A percentile compares a stretch with the other conserved stretches of the same genome.
These are phyloP conservation scores for Fusarium sp. DNA, from an alignment of 2,329 filamentous ascomycete genomes.

Conservation along the genomic window DNA sequence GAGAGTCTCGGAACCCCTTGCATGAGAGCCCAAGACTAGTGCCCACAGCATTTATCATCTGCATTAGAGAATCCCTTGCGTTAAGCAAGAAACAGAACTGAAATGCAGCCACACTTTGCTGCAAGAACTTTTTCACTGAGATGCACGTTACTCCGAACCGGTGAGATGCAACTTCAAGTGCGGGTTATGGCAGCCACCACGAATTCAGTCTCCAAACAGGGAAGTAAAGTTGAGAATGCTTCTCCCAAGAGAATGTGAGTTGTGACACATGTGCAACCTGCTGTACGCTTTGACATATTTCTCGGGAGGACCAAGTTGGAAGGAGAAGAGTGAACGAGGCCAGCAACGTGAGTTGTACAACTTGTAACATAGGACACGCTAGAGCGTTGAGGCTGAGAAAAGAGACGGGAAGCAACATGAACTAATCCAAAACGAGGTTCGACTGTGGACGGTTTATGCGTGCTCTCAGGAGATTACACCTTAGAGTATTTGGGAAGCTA, in stretches of 20 bases:
- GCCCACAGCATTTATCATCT: not conserved
- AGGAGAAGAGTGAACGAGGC: conserved; percentile 11
- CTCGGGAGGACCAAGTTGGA: not conserved
- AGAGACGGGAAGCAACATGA: conserved; percentile 20
- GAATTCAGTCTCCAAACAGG: conserved; percentile 2
- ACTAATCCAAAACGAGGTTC: conserved; percentile 18
- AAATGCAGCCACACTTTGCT: conserved; percentile 23
- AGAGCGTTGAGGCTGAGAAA: conserved; percentile 32
- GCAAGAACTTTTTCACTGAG: conserved; percentile 15
- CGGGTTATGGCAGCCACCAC: conserved; percentile 4
- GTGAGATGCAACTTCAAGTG: conserved; percentile 23
- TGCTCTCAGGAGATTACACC: conserved; percentile 23
- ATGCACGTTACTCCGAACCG: conserved; percentile 20
- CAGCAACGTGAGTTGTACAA: conserved; percentile 22
- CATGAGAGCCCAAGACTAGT: conserved; percentile 10
- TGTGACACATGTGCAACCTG: conserved; percentile 17
- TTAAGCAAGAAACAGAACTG: conserved; percentile 3
- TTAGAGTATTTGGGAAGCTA: not conserved
- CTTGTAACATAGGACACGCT: conserved; percentile 18
- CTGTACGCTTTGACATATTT: conserved; percentile 15
- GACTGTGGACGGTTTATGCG: not conserved
- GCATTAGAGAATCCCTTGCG: conserved; percentile 19
- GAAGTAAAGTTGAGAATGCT: not conserved
- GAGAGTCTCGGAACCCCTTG: conserved; percentile 29
- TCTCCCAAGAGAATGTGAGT: conserved; percentile 11